Evolutionary conservation across 192 early-diverging fungal genomes (phyloP).

Genomic region (Chytriomyces hyalinus): DNA sequence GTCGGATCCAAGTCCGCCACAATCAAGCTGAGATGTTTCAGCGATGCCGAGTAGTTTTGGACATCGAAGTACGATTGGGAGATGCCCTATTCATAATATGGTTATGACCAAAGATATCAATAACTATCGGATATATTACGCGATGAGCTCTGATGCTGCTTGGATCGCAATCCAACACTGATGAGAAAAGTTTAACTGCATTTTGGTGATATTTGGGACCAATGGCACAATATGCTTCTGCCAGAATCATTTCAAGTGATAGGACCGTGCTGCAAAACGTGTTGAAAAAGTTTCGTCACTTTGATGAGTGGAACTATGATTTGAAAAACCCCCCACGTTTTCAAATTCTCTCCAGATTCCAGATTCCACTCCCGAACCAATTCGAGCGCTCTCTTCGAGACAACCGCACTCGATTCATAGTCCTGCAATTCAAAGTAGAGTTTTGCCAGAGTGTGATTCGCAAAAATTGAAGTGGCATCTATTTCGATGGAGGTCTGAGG

Average conservation of each 20-base stretch:
- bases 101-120: background rate
- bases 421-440: constrained; percentile 6
- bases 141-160: constrained; percentile 17
- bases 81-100: background rate
- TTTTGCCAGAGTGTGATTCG: background rate
- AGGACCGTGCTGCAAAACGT: background rate
- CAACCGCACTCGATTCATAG: constrained; percentile 10
- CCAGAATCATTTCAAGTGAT: constrained; percentile 32
- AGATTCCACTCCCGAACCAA: background rate
- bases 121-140: background rate
- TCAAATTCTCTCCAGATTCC: constrained; percentile 2
- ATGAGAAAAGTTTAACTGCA: constrained; percentile 35
- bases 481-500: background rate
- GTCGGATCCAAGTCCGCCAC: background rate
- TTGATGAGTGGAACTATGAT: background rate
- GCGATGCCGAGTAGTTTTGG: constrained; percentile 9
- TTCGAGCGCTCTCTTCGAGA: constrained; percentile 14
- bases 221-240: constrained; percentile 27
- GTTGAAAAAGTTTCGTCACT: background rate
- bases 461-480: constrained; percentile 11
- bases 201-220: constrained; percentile 32
- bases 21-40: background rate
- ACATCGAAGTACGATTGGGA: background rate
- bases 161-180: constrained; percentile 30
- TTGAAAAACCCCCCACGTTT: background rate